phyloP scores from a whole-genome alignment of 495 filamentous ascomycete species.

The Podospora appendiculata region DNA sequence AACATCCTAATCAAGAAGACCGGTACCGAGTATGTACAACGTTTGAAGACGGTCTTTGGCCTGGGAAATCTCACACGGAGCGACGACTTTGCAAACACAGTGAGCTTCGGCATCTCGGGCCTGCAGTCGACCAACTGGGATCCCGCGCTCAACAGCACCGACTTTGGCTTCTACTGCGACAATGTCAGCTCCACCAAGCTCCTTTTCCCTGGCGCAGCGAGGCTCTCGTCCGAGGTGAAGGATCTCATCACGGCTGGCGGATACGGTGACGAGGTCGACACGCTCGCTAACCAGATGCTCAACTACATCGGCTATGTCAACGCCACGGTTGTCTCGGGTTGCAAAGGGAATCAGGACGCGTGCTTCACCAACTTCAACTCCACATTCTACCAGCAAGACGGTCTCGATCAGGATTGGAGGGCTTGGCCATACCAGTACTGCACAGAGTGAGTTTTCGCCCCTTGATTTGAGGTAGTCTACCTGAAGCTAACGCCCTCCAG shows the following conservation, averaged over 20 bases:
- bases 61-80: constrained; percentile 48
- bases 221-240: constrained; percentile 31
- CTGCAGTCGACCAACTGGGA: constrained; percentile 69
- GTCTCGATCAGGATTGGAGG: constrained; percentile 42
- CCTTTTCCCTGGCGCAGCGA: constrained; percentile 34
- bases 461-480: constrained; percentile 8
- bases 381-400: constrained; percentile 42
- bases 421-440: constrained; percentile 54
- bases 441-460: constrained; percentile 28
- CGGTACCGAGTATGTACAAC: constrained; percentile 30
- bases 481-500: constrained; percentile 10
- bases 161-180: constrained; percentile 52
- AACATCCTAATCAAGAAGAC: constrained; percentile 51
- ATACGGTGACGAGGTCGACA: constrained; percentile 40
- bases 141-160: constrained; percentile 43
- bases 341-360: constrained; percentile 36
- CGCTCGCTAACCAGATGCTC: constrained; percentile 47
- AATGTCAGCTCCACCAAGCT: constrained; percentile 43
- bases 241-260: constrained; percentile 46
- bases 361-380: constrained; percentile 48
- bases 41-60: constrained; percentile 55
- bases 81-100: constrained; percentile 52
- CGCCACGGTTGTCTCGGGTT: constrained; percentile 18
- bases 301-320: constrained; percentile 62
- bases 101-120: constrained; percentile 41